Conservation (phyloP, 768 basidiomycete species). For the Cystofilobasidium ferigula region DNA sequence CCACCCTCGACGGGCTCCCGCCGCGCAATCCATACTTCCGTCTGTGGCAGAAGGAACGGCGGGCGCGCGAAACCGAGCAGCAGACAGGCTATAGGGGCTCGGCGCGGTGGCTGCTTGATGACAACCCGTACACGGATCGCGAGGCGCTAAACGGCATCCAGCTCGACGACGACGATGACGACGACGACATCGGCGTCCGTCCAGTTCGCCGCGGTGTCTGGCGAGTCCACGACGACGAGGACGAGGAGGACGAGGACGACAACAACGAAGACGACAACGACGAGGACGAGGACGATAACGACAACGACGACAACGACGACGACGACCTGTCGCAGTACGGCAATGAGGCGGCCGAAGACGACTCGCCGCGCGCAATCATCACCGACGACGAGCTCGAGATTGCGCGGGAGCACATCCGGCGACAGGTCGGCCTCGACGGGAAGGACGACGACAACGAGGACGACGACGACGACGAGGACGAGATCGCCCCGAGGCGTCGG, state of each 20-base stretch:
- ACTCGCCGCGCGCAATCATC: neutral
- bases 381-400: neutral
- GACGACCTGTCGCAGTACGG: no score
- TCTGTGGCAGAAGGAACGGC: neutral
- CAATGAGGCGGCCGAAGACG: no score
- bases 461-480: neutral
- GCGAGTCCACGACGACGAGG: neutral
- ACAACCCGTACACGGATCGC: no score
- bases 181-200: neutral
- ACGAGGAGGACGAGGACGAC: slow-evolving; percentile 5
- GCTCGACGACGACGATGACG: neutral
- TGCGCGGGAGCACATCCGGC: neutral
- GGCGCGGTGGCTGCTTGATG: no score
- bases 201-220: neutral
- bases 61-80: no score
- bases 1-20: neutral
- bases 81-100: no score
- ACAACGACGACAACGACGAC: no score
- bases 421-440: neutral
- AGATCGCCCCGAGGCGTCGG: no score
- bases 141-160: neutral
- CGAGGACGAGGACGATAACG: neutral
- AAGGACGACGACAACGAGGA: neutral
- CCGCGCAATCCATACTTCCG: neutral
- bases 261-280: neutral